Evolutionary conservation across 441 rosid species (phyloP).

Genomic region (Geranium incanum): DNA sequence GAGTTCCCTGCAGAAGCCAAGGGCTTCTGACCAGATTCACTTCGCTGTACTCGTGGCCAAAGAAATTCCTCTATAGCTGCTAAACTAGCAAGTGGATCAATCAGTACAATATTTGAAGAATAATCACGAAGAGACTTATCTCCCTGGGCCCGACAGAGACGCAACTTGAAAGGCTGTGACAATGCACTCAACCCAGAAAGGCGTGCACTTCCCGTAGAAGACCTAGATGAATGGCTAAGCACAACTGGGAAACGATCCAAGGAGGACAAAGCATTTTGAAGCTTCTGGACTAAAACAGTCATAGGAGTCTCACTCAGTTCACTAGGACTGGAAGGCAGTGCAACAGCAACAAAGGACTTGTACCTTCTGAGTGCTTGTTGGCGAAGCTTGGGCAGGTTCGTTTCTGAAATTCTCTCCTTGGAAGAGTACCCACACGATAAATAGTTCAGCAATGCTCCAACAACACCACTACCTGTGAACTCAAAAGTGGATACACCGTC

Average conservation of each 20-base stretch:
- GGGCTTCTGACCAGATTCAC: conserved; percentile 78
- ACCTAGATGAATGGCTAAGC: conserved; percentile 85
- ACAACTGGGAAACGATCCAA: conserved; percentile 97
- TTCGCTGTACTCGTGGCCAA: conserved; percentile 93
- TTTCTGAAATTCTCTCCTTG: conserved; percentile 74
- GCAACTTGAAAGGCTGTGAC: conserved; percentile 92
- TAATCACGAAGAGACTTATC: conserved; percentile 95
- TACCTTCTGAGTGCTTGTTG: conserved; percentile 76
- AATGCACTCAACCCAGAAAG: conserved; percentile 93
- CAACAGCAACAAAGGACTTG: conserved; percentile 61
- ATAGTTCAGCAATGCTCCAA: conserved; percentile 82
- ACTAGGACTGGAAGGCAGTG: conserved; percentile 58
- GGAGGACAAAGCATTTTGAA: conserved; percentile 91
- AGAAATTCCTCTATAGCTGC: conserved; percentile 96
- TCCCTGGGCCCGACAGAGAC: conserved; percentile 92
- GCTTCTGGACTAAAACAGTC: conserved; percentile 91
- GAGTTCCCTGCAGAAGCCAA: conserved; percentile 56
- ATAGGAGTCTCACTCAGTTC: conserved; percentile 53
- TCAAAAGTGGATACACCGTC: conserved; percentile 99
- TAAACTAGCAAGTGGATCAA: conserved; percentile 96
- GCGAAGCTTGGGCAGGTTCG: conserved; percentile 73
- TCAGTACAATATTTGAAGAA: conserved; percentile 86
- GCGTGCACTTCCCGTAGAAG: conserved; percentile 85
- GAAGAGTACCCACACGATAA: conserved; percentile 82
- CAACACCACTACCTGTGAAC: conserved; percentile 97